Conservation (phyloP, 2,329 filamentous ascomycete genomes). For the Pseudogymnoascus sp. region DNA sequence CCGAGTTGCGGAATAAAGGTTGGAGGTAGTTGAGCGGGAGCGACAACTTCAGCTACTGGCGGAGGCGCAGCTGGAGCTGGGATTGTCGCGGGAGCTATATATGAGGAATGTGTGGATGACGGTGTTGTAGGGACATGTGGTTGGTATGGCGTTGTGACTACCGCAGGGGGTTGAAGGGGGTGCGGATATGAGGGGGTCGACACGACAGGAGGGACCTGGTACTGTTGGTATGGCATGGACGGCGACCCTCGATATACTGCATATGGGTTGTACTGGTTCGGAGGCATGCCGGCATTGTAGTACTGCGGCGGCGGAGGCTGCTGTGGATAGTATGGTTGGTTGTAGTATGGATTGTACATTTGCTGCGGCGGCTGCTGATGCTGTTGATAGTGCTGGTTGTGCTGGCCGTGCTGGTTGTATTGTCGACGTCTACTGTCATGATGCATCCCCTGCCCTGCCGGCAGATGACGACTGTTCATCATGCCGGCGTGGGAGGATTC, state of each 20-base stretch:
- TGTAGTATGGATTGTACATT: constrained; percentile 48
- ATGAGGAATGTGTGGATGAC: constrained; percentile 28
- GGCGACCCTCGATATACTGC: constrained; percentile 41
- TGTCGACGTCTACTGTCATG: constrained; percentile 27
- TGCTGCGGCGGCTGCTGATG: constrained; percentile 31
- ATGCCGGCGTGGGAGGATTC: constrained; percentile 54
- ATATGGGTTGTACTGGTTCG: constrained; percentile 41
- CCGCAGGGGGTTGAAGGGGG: constrained; percentile 37
- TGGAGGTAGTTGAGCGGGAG: constrained; percentile 31
- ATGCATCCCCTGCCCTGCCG: constrained; percentile 57
- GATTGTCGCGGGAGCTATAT: constrained; percentile 27
- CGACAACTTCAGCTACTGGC: constrained; percentile 33
- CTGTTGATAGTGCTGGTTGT: constrained; percentile 20
- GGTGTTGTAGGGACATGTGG: constrained; percentile 38
- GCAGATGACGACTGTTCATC: constrained; percentile 72
- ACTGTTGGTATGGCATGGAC: constrained; percentile 44
- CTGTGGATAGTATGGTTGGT: constrained; percentile 42
- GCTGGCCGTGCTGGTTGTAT: constrained; percentile 22
- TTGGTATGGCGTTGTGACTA: constrained; percentile 50
- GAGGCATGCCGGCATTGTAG: constrained; percentile 42
- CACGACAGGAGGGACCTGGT: constrained; percentile 36
- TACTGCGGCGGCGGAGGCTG: constrained; percentile 52
- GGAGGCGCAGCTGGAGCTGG: constrained; percentile 36
- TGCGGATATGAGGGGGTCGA: constrained; percentile 39
- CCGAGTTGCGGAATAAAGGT: neutral